Evolutionary conservation across 345 rosid species (phyloP).

Genomic region (Trapa incisa): DNA sequence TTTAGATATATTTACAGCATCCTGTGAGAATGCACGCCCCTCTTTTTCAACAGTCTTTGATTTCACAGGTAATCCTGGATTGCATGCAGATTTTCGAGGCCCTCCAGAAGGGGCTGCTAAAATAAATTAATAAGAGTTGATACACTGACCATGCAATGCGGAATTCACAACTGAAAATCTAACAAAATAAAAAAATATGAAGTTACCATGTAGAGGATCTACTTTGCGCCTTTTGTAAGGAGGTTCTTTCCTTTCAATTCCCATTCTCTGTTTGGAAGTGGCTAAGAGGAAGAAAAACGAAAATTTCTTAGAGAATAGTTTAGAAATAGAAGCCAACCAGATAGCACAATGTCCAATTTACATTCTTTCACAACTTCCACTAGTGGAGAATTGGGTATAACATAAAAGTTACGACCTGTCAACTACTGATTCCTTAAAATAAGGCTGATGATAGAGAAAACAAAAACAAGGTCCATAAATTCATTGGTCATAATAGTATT

Average conservation of each 20-base stretch:
- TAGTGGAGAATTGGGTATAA: not conserved
- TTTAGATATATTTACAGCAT: conserved; percentile 36
- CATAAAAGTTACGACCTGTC: not conserved
- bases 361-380: not conserved
- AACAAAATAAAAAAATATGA: too few relatives aligned
- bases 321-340: not conserved
- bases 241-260: conserved; percentile 59
- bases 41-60: conserved; percentile 35
- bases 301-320: conserved; percentile 1
- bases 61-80: conserved; percentile 22
- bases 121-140: conserved; percentile 10
- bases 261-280: conserved; percentile 48
- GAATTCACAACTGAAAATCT: not conserved
- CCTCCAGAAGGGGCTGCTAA: conserved; percentile 25
- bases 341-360: not conserved
- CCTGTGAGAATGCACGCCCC: conserved; percentile 61
- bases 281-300: conserved; percentile 31
- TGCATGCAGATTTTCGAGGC: conserved; percentile 40
- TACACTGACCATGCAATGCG: not conserved
- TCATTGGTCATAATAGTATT: not conserved
- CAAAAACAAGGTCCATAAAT: not conserved
- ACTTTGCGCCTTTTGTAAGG: conserved; percentile 71
- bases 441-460: not conserved
- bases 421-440: not conserved
- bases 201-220: conserved; percentile 66